These are phyloP conservation scores for Daldinia caldariorum DNA, from an alignment of 495 filamentous ascomycete genomes.

Conservation along the genomic window DNA sequence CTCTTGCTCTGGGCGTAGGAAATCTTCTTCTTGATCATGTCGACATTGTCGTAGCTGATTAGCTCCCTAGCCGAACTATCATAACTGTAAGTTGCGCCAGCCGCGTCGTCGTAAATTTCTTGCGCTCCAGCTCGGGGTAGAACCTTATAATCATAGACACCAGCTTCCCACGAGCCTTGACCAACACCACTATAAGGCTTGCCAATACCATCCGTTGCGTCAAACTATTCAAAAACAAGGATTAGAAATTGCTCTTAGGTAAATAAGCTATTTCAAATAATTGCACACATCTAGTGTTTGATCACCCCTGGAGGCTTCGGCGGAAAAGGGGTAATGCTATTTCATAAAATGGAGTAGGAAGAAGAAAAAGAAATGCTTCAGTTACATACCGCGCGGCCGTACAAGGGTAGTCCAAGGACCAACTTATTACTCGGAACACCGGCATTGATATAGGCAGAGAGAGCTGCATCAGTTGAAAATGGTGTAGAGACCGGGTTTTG, in stretches of 20 bases:
- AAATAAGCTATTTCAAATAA: not conserved
- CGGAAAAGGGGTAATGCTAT: not conserved
- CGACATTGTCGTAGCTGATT: slow-evolving; percentile 77
- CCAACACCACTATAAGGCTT: slow-evolving; percentile 68
- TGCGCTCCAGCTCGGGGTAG: slow-evolving; percentile 60
- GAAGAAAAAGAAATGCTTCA: not conserved
- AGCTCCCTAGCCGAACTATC: slow-evolving; percentile 66
- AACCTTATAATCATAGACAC: slow-evolving; percentile 86
- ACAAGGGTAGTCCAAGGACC: slow-evolving; percentile 85
- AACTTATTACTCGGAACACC: slow-evolving; percentile 75
- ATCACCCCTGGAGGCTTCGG: not conserved
- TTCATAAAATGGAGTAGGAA: not conserved
- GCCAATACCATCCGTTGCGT: slow-evolving; percentile 75
- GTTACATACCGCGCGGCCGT: slow-evolving; percentile 65
- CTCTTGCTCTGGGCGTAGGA: slow-evolving; percentile 68
- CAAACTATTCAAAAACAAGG: slow-evolving; percentile 54
- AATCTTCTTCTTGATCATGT: slow-evolving; percentile 70
- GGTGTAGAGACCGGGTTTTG: slow-evolving; percentile 66
- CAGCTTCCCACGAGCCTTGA: slow-evolving; percentile 73
- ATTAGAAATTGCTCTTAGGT: not conserved
- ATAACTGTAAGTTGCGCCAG: slow-evolving; percentile 75
- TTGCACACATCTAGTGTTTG: not conserved
- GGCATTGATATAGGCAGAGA: slow-evolving; percentile 70
- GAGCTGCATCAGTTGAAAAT: slow-evolving; percentile 72
- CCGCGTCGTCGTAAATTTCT: slow-evolving; percentile 57